These are phyloP conservation scores for Penicillium angulare DNA, from an alignment of 495 filamentous ascomycete genomes.

Conservation along the genomic window DNA sequence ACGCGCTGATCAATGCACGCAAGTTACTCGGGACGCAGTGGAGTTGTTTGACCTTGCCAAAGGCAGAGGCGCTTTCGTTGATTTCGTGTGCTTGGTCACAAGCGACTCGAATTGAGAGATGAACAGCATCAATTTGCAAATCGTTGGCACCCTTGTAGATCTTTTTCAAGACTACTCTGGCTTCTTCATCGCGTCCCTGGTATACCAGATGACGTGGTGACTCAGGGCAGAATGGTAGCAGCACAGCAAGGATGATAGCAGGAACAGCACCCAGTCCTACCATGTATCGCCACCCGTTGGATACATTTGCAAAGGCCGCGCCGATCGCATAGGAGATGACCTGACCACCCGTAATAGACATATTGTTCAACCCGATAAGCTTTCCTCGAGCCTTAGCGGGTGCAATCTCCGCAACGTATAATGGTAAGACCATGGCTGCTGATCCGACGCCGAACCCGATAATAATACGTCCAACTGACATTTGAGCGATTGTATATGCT, in stretches of 20 bases:
- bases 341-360: constrained; percentile 55
- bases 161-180: constrained; percentile 29
- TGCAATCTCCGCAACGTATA: constrained; percentile 49
- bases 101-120: constrained; percentile 30
- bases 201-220: constrained; percentile 53
- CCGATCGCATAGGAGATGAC: constrained; percentile 53
- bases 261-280: constrained; percentile 53
- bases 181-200: constrained; percentile 41
- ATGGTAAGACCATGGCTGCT: constrained; percentile 49
- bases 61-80: constrained; percentile 28
- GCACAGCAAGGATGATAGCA: constrained; percentile 38
- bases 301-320: constrained; percentile 49
- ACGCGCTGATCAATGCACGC: constrained; percentile 50
- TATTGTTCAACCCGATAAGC: constrained; percentile 56
- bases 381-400: constrained; percentile 53
- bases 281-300: constrained; percentile 53
- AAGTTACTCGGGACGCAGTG: constrained; percentile 47
- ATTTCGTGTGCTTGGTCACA: constrained; percentile 38
- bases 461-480: constrained; percentile 50
- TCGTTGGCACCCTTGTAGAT: constrained; percentile 40
- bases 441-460: constrained; percentile 56
- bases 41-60: constrained; percentile 45
- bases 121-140: constrained; percentile 39
- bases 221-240: constrained; percentile 51
- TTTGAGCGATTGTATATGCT: constrained; percentile 49